phyloP scores from a whole-genome alignment of 2,329 filamentous ascomycete genomes.

The Penicillium fuscoglaucum region DNA sequence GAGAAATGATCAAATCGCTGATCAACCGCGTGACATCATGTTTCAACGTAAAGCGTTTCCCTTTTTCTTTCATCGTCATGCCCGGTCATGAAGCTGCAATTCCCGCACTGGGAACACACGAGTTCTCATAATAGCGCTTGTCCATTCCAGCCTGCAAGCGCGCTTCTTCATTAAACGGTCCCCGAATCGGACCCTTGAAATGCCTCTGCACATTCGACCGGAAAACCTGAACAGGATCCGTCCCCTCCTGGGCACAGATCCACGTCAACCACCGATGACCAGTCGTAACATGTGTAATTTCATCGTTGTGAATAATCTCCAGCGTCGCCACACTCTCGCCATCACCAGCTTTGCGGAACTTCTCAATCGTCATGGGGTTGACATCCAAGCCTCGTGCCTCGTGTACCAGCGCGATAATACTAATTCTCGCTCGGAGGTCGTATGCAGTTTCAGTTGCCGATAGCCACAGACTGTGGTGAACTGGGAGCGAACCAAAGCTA shows the following conservation, averaged over 20 bases:
- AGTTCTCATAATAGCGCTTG: constrained; percentile 43
- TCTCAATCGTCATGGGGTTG: constrained; percentile 51
- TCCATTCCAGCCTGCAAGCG: constrained; percentile 49
- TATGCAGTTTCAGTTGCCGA: constrained; percentile 47
- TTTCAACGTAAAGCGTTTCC: constrained; percentile 5
- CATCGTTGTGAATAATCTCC: constrained; percentile 50
- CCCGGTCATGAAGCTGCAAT: constrained; percentile 2
- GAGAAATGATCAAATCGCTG: not conserved
- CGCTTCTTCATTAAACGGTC: constrained; percentile 49
- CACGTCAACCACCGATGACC: constrained; percentile 51
- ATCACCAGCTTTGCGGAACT: constrained; percentile 47
- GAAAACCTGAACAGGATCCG: constrained; percentile 49
- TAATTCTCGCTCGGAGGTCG: constrained; percentile 49
- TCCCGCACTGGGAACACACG: not conserved
- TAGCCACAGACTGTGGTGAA: constrained; percentile 50
- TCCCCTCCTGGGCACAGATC: constrained; percentile 50
- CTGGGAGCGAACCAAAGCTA: constrained; percentile 47
- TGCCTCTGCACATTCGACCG: constrained; percentile 46
- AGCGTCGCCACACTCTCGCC: constrained; percentile 45
- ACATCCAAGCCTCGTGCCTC: constrained; percentile 51
- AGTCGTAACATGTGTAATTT: constrained; percentile 52
- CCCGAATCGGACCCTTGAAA: constrained; percentile 46
- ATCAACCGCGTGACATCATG: constrained; percentile 10
- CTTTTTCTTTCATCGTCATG: not conserved
- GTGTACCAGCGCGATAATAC: constrained; percentile 51